phyloP scores from a whole-genome alignment of 2,329 filamentous ascomycete species.

The Claviceps arundinis region DNA sequence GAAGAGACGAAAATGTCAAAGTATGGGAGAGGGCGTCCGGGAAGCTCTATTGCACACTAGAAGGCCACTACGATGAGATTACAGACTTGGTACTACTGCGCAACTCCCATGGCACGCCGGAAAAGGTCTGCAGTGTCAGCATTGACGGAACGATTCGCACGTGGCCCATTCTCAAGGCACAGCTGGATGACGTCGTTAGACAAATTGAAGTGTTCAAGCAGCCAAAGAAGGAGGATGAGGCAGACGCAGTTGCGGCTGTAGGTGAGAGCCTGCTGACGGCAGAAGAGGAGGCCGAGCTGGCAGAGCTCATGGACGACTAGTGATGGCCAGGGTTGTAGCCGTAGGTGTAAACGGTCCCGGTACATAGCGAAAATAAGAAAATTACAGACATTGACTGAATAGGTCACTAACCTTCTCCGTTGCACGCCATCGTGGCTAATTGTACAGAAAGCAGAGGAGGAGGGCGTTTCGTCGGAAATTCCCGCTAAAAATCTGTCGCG shows the following conservation, averaged over 20 bases:
- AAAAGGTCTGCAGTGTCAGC: constrained; percentile 61
- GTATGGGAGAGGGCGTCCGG: constrained; percentile 72
- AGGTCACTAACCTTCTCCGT: not conserved
- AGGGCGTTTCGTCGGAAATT: not conserved
- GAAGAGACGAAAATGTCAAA: constrained; percentile 81
- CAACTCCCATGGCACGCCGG: constrained; percentile 20
- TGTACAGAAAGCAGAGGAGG: not conserved
- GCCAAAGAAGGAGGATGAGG: constrained; percentile 26
- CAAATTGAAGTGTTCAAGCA: constrained; percentile 33
- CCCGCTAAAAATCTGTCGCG: not conserved
- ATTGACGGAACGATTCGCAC: constrained; percentile 81
- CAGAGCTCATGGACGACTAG: constrained; percentile 71
- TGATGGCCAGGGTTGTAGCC: not conserved
- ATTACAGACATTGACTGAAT: not conserved
- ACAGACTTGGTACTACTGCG: constrained; percentile 59
- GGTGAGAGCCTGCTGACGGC: constrained; percentile 52
- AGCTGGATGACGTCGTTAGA: constrained; percentile 35
- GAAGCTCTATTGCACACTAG: constrained; percentile 57
- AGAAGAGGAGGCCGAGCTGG: constrained; percentile 87
- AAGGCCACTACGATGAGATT: constrained; percentile 87
- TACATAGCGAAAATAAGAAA: not conserved
- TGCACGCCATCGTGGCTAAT: not conserved
- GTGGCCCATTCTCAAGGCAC: constrained; percentile 60
- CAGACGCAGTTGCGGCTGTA: constrained; percentile 28
- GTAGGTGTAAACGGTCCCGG: not conserved